Evolutionary conservation across 768 basidiomycete species (phyloP).

Genomic region (Kwoniella dejecticola): DNA sequence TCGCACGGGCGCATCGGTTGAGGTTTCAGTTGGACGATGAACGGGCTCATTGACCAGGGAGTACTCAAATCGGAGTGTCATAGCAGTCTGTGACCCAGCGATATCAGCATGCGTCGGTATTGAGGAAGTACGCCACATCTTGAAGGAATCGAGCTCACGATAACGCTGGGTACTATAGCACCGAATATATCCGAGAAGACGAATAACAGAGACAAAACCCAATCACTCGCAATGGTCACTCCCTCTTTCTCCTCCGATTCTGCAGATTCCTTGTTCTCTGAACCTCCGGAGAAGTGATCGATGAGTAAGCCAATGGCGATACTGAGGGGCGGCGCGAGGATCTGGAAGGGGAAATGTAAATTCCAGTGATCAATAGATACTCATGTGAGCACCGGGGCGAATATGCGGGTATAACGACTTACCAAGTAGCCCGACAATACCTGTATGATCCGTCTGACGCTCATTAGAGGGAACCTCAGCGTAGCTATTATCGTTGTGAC

Average conservation of each 20-base stretch:
- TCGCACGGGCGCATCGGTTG: constrained; percentile 8
- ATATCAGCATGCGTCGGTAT: neutral
- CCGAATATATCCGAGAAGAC: constrained; percentile 10
- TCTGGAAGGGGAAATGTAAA: neutral
- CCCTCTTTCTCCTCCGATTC: neutral
- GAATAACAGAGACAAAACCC: constrained; percentile 9
- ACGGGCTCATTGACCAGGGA: constrained; percentile 1
- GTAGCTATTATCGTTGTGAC: neutral
- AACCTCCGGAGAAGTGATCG: neutral
- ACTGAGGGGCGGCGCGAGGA: neutral
- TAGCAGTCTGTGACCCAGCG: constrained; percentile 7
- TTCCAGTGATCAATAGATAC: neutral
- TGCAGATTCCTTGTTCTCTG: neutral
- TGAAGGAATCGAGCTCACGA: neutral
- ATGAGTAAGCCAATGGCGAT: neutral
- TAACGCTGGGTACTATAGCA: neutral
- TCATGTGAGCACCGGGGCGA: no score
- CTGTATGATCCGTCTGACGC: constrained; percentile 4
- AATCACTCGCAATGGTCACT: constrained; percentile 4
- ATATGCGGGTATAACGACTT: neutral
- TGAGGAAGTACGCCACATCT: neutral
- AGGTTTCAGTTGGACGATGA: neutral
- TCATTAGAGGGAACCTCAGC: constrained; percentile 1
- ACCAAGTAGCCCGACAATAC: constrained; percentile 8
- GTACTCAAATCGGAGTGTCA: constrained; percentile 17